Evolutionary conservation across 345 rosid genomes (phyloP), one percentile per base, ranked within the genome.

Genomic region (Iberis pinnata): DNA sequence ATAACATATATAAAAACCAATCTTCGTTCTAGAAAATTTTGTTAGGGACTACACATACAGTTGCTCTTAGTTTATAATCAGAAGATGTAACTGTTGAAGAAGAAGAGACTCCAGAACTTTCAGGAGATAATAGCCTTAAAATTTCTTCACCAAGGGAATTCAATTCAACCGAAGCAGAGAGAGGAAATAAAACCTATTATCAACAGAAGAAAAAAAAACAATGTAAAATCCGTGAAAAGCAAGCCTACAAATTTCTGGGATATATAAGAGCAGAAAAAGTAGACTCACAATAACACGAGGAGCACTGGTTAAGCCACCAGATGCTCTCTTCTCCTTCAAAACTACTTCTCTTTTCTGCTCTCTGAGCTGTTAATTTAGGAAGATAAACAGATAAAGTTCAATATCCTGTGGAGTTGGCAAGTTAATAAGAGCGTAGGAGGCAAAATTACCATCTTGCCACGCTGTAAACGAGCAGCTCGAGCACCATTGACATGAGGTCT

Each of bases 281-380:
- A 43, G 27, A 68, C 97, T 76, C 73, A 88, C 95, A 4, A 92
- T 78, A 29, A 92, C 79, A 31, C 84, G 85, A 2, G 96, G 95
- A 70, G 95, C 73, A 35, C 80, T 77, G 0, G 73, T 13, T 6
- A 70, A 65, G 18, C 88, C 81, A 47, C 77, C 75, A 2, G 80
- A 78, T 50, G 86, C 83, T 31, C 93, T 80, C 65, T 83, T 92
- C 67, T 81, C 84, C 49, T 81, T 83, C 74, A 88, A 67, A 53
- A 92, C 53, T 1, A 89, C 86, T 11, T 80, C 88, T 37, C 78
- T 72, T 24, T 92, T 92, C 65, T 92, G 95, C 65, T 90, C 95
- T 54, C 96, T 56, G 43, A 81, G 74, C 98, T 29, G 8, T 84
- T 42, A 24, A 39, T 27, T 18, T 43, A n/a, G 9, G 37, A 1